Base-by-base conservation (phyloP, 208 protist genomes). In the Acanthamoeba pearcei region DNA sequence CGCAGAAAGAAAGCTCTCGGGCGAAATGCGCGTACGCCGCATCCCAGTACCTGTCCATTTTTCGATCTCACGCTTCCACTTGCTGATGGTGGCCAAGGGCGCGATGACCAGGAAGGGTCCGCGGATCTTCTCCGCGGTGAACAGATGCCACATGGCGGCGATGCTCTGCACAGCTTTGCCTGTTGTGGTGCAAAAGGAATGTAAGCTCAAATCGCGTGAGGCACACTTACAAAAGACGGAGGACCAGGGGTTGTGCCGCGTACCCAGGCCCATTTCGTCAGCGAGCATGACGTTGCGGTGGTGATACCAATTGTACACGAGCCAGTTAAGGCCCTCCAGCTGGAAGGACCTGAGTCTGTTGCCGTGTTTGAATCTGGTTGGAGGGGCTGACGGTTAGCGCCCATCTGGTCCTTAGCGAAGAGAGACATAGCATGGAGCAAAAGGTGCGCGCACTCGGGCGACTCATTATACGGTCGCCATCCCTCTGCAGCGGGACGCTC, bases 191-290 rank as follows among this genome's bases (percentile, higher is more conserved):
- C 3, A 46, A 12, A 12, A n/a, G 0, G 5, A 93, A 78, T 49
- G 38, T 3, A 38, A 38, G 38, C 35, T 38, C 35, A 38, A 38
- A 38, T 38, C 35, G 35, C n/a, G n/a, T 38, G 35, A 38, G 35
- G 35, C 35, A 38, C 35, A 38, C 35, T 38, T 38, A 0, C 0
- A 0, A 38, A 38, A 38, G 35, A n/a, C n/a, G 35, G 35, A 38
- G 35, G 35, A 38, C 35, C 35, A 38, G 35, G 35, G 35, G 35
- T 38, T 38, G 35, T 38, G 35, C 35, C 35, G 3, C 38, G 38
- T 78, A 94, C 99, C 99, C 0, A 99, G 97, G 6, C 99, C 99
- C 99, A 99, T 99, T 88, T 99, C 99, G 96, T 99, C 99, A 12
- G 97, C 98, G 12, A 99, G 96, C 66, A 99, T 99, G 68, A 96